These are phyloP conservation scores for Naganishia albida DNA, from an alignment of 1,284 basidiomycete species.

Conservation along the genomic window DNA sequence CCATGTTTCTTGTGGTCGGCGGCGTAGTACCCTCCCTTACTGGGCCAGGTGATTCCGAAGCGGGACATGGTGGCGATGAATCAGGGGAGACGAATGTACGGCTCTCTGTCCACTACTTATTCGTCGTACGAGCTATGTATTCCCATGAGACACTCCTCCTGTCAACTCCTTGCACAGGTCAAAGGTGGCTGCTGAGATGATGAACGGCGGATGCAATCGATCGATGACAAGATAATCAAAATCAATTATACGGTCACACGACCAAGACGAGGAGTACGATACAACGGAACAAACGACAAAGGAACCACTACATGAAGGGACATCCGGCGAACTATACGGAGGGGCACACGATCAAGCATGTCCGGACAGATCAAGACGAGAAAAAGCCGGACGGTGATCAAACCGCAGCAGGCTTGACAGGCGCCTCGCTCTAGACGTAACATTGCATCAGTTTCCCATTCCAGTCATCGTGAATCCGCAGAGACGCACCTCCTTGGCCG, in stretches of 20 bases:
- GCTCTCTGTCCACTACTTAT: too few species aligned
- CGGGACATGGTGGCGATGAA: slow-evolving; percentile 3
- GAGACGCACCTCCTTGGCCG: slow-evolving; percentile 4
- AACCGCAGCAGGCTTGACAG: neutral
- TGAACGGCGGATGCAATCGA: too few species aligned
- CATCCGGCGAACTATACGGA: neutral
- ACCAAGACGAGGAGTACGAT: neutral
- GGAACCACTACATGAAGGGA: neutral
- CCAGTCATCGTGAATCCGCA: too few species aligned
- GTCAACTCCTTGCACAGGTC: too few species aligned
- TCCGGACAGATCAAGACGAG: too few species aligned
- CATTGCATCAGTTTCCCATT: too few species aligned
- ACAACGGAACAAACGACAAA: neutral
- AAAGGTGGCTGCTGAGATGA: too few species aligned
- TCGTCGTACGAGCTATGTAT: too few species aligned
- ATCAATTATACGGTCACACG: neutral
- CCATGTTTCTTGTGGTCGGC: slow-evolving; percentile 24
- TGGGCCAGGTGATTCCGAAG: neutral
- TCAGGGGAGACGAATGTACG: neutral
- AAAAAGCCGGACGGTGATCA: too few species aligned
- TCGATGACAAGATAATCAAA: too few species aligned
- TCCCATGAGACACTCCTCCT: too few species aligned
- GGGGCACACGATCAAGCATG: too few species aligned
- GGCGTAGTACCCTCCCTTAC: slow-evolving; percentile 1
- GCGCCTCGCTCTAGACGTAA: neutral